Evolutionary conservation across 2,329 filamentous ascomycete species (phyloP), one percentile per base, ranked within the genome.

Genomic region (Akanthomyces dipterigenus): DNA sequence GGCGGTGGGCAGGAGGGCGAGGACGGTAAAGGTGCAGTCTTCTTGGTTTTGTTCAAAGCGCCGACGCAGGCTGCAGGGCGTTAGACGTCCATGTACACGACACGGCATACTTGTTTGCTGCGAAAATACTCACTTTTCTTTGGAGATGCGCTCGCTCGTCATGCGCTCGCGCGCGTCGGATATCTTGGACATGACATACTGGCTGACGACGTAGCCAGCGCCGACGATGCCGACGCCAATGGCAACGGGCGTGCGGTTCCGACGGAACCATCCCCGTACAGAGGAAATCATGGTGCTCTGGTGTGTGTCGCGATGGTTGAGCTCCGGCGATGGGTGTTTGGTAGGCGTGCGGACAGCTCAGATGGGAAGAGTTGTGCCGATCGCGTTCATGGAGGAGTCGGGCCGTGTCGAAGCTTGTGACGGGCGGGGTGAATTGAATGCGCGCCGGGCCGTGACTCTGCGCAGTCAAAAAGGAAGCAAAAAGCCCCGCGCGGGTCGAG

Each of bases 1-100:
- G 7, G 92, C 90, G 38, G 93, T 96, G 5, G 95, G 95, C 11
- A 99, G 83, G 60, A 99, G 86, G 34, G 93, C 95, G n/a, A 98
- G 87, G 49, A 98, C 92, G 42, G 95, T 99, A 73, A 96, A 97
- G 53, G 93, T 97, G 77, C 95, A 99, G 76, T 99, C 95, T 73
- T 96, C 93, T 73, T 99, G 95, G 75, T 99, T 99, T 76, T 99
- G 95, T 75, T 98, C 91, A 77, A 99, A 99, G 71, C 95, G 90
- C 63, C 95, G 89, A 56, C 93, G 92, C 64, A 99, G 84, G 75
- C 93, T 98, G 69, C 38, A 48, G 34, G 46, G 42, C 57, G 62
- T 61, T 45, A 66, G 46, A 50, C 1, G 20, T 16, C 16, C 22
- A 16, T 20, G 51, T 14, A 12, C 11, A 3, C 28, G 49, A 20